Conservation (phyloP, 2,329 filamentous ascomycete genomes). For the Ophiostoma populinum region DNA sequence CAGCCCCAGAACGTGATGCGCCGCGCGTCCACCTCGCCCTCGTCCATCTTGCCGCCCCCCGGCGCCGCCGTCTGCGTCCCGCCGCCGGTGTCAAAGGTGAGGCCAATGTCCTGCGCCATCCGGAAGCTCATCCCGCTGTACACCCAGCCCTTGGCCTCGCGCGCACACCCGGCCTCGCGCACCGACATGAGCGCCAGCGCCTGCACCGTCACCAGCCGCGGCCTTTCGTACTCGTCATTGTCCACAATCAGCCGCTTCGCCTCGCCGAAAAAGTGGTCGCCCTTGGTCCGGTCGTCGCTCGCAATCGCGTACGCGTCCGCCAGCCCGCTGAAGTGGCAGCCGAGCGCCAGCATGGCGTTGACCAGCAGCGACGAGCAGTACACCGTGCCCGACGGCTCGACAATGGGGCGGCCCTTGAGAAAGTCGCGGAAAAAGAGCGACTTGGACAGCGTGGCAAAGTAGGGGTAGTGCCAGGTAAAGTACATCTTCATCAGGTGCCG, state of each 20-base stretch:
- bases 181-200: conserved; percentile 92
- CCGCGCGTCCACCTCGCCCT: conserved; percentile 75
- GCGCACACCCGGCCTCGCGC: conserved; percentile 80
- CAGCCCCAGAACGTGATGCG: conserved; percentile 95
- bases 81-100: conserved; percentile 66
- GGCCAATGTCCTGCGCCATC: conserved; percentile 86
- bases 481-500: conserved; percentile 91
- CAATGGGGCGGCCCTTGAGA: conserved; percentile 44
- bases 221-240: conserved; percentile 84
- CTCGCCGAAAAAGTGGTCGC: conserved; percentile 91
- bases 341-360: conserved; percentile 83
- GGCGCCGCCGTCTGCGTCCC: neutral
- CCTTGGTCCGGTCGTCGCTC: conserved; percentile 68
- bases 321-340: conserved; percentile 78
- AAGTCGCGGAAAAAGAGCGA: conserved; percentile 79
- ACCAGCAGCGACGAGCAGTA: conserved; percentile 85
- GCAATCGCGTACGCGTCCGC: conserved; percentile 53
- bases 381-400: conserved; percentile 35
- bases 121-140: conserved; percentile 97
- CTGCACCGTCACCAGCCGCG: conserved; percentile 77
- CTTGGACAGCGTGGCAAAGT: conserved; percentile 82
- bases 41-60: conserved; percentile 31
- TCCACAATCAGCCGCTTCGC: conserved; percentile 79
- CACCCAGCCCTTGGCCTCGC: conserved; percentile 93
- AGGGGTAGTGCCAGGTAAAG: conserved; percentile 94